Base-by-base conservation (phyloP, 75 land plant genomes). In the Adiantum capillusveneris region DNA sequence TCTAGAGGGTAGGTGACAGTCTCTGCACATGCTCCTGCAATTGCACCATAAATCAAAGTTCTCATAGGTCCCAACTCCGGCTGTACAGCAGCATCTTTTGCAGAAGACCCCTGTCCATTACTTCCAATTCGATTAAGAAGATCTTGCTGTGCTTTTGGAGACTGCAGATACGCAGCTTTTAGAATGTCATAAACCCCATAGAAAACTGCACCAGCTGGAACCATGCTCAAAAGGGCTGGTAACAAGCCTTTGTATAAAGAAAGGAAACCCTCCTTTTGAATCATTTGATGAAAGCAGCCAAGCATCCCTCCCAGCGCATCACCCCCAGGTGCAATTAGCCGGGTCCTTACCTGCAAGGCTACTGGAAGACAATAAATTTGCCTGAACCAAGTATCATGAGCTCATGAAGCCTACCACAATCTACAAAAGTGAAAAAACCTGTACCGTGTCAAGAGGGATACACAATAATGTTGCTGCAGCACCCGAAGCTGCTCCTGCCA, bases 171-270 rank as follows among this genome's bases (percentile, higher is more conserved):
- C 21, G 63, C 28, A 24, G 66, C 26, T 49, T 79, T 79, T n/a
- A 79, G 62, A 16, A 79, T 66, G 75, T 79, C 82, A 53, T 79
- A 79, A 13, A 76, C 71, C 9, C 70, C 82, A 58, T 70, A 79
- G 59, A 79, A 79, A 36, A 76, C 80, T 17, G 82, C 82, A 24
- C 68, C 73, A 20, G 81, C 53, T 25, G 79, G 79, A 5, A 64
- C 79, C 77, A 77, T 73, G 66, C 79, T 73, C 17, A 77, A 29
- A 21, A 77, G 53, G 1, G 79, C 65, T 14, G 79, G 77, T 12
- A 63, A 24, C n/a, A 77, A 62, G 24, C 79, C 79, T 36, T 64
- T 70, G 58, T 77, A 77, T 39, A 77, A 55, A 34, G 79, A 72
- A 20, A 58, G 39, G 25, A 67, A 62, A 2, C 81, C 81, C 58